phyloP scores from a whole-genome alignment of 768 basidiomycete genomes.

The Gelatoporia subvermispora region DNA sequence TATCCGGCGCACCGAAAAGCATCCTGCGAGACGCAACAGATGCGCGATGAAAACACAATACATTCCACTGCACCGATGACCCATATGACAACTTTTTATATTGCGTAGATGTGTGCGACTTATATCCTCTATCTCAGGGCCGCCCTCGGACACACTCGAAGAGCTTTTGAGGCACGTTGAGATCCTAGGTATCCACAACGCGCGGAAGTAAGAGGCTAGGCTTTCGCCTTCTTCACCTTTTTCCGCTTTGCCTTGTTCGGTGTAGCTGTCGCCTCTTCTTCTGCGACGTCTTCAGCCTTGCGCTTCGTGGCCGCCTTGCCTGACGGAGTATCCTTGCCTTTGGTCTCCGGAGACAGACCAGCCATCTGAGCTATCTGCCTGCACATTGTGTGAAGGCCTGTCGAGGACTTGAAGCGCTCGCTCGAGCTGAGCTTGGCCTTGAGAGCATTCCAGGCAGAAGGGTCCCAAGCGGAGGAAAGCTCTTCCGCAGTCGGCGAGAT shows the following conservation, averaged over 20 bases:
- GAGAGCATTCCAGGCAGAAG: constrained; percentile 50
- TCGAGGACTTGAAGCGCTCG: constrained; percentile 58
- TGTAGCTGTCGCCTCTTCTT: constrained; percentile 4
- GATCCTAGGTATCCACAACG: too few species aligned
- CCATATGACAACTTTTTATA: too few species aligned
- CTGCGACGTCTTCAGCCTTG: constrained; percentile 17
- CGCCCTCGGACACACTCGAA: too few species aligned
- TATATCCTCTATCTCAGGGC: too few species aligned
- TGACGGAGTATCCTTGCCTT: constrained; percentile 10
- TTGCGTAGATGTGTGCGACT: too few species aligned
- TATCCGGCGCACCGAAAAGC: constrained; percentile 74
- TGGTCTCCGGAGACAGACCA: constrained; percentile 4
- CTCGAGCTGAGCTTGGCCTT: constrained; percentile 41
- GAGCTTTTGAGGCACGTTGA: too few species aligned
- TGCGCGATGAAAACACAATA: constrained; percentile 15
- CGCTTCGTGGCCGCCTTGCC: constrained; percentile 26
- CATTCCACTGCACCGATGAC: too few species aligned
- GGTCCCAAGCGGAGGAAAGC: constrained; percentile 50
- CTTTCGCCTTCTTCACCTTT: constrained; percentile 35
- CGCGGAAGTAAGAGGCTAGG: too few species aligned
- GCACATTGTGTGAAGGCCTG: constrained; percentile 57
- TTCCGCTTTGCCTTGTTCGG: constrained; percentile 38
- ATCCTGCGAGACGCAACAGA: constrained; percentile 58
- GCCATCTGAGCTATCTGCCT: constrained; percentile 47
- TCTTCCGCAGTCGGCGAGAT: constrained; percentile 27